phyloP scores from a whole-genome alignment of 306 rosid species.

The Vigna angularis region DNA sequence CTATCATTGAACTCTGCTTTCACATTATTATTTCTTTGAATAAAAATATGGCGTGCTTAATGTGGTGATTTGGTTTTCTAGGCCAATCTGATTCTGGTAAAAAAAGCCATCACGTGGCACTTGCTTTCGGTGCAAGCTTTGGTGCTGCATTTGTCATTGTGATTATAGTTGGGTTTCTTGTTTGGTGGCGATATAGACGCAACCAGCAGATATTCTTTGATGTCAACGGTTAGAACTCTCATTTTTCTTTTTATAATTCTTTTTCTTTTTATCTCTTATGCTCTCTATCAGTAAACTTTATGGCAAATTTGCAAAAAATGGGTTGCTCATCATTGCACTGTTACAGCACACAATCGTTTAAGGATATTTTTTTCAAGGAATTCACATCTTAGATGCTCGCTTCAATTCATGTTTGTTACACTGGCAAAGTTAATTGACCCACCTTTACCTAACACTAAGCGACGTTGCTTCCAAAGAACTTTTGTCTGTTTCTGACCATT shows the following conservation, averaged over 20 bases:
- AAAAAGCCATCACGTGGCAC: constrained; percentile 72
- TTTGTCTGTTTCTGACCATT: not conserved
- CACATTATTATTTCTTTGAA: constrained; percentile 14
- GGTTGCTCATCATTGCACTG: not conserved
- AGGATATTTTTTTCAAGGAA: constrained; percentile 6
- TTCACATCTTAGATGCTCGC: not conserved
- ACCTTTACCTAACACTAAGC: not conserved
- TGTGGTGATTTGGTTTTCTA: constrained; percentile 51
- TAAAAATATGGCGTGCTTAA: constrained; percentile 36
- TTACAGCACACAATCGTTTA: not conserved
- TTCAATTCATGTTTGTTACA: not conserved
- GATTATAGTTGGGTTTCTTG: constrained; percentile 62
- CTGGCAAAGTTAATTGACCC: not conserved
- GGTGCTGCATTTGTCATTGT: constrained; percentile 71
- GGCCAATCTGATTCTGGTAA: constrained; percentile 61
- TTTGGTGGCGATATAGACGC: constrained; percentile 93
- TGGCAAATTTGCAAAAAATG: not conserved
- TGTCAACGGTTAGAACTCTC: constrained; percentile 71
- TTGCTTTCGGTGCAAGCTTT: constrained; percentile 89
- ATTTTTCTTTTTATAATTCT: constrained; percentile 15
- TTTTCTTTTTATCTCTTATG: not conserved
- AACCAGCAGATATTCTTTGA: constrained; percentile 98
- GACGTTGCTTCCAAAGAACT: constrained; percentile 2
- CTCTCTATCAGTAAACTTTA: not conserved
- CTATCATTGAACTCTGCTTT: constrained; percentile 8